Evolutionary conservation across 371 early-diverging fungal genomes (phyloP).

Genomic region (Mortierella sp.): DNA sequence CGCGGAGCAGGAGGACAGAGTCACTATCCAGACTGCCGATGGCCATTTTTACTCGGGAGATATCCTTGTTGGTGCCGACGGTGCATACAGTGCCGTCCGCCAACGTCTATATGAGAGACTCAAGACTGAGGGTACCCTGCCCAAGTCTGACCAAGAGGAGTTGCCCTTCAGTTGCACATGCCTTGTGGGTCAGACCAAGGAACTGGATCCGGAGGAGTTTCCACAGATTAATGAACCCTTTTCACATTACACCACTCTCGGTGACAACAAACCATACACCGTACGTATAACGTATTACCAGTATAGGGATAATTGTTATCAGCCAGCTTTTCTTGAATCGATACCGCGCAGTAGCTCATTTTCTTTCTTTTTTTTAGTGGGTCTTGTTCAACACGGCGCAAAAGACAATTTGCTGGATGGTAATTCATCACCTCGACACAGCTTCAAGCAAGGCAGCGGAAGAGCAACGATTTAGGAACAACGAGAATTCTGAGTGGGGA

Average conservation of each 20-base stretch:
- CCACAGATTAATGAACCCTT: not conserved
- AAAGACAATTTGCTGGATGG: not conserved
- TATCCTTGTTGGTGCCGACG: constrained; percentile 15
- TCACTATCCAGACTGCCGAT: not conserved
- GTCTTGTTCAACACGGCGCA: not conserved
- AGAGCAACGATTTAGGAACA: no score
- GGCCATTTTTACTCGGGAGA: not conserved
- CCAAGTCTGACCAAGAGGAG: not conserved
- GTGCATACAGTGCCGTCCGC: constrained; percentile 16
- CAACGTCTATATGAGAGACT: not conserved
- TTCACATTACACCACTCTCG: not conserved
- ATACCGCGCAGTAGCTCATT: no score
- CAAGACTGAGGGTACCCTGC: not conserved
- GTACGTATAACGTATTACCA: not conserved
- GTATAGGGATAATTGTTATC: no score
- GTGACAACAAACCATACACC: not conserved
- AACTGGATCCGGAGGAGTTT: constrained; percentile 6
- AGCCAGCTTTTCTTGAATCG: no score
- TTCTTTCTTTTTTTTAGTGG: not conserved
- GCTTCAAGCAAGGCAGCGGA: not conserved
- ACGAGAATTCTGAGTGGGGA: not conserved
- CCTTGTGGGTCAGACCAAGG: constrained; percentile 13
- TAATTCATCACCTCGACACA: not conserved
- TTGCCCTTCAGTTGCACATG: constrained; percentile 9
- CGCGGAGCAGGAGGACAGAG: not conserved